Evolutionary conservation across 306 rosid genomes (phyloP), one percentile per base, ranked within the genome.

Genomic region (Lupinus albus): DNA sequence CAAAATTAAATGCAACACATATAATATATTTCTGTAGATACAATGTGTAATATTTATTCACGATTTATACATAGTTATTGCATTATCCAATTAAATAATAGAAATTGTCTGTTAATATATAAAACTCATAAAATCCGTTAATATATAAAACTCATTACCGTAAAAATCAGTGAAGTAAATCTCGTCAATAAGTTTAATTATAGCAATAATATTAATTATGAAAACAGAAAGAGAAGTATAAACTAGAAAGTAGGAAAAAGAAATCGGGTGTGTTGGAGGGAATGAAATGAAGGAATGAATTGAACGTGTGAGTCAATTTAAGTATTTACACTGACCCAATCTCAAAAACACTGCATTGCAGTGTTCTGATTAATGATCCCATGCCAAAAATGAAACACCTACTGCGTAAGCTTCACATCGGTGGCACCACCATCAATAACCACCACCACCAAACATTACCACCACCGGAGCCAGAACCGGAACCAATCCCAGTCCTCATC

Each of bases 341-440:
- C 42, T 38, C 42, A 38, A 36, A 36, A 36, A 38, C 3, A n/a
- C 42, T 7, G 9, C 4, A 39, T 39, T 10, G 45, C 10, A 1
- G 9, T 39, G 11, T 39, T 9, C 3, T 39, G 48, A 21, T 82
- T 84, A 69, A 90, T 90, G 95, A 33, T 33, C 46, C 46, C 36
- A 88, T 94, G 99, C 85, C 99, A 66, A 85, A 77, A 77, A 91
- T 94, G 99, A 94, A 88, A 82, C 97, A 94, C 64, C 86, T 94
- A 8, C 96, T 94, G 0, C 57, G 97, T 77, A 94, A 88, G 85
- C 99, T 94, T 71, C 99, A 94, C 89, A 94, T 94, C 85, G 99
- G 97, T 59, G 96, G 93, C 9, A 91, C 89, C 55, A 55, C 64
- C 16, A 14, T 67, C 1, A 63, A 49, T 54, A 64, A 46, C 64